Evolutionary conservation across 2,329 filamentous ascomycete species (phyloP).

Genomic region (Thelonectria blattea): DNA sequence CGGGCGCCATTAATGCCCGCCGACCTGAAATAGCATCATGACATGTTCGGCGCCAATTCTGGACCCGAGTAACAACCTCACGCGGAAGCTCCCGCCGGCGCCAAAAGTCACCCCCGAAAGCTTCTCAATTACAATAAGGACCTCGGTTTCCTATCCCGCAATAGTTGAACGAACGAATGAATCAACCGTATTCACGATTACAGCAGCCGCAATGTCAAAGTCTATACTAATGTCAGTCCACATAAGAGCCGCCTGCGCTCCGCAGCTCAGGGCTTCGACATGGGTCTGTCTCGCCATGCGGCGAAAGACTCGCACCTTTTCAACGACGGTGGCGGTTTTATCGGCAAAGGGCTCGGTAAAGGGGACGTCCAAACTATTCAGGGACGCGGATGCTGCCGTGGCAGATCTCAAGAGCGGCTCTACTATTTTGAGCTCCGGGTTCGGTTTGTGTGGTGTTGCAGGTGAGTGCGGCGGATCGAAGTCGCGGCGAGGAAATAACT

Average conservation of each 20-base stretch:
- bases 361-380: constrained; percentile 53
- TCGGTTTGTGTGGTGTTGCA: constrained; percentile 81
- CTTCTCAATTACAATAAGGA: constrained; percentile 7
- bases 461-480: constrained; percentile 47
- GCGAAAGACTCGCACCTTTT: constrained; percentile 24
- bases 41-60: constrained; percentile 9
- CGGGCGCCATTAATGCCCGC: constrained; percentile 9
- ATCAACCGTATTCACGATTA: not conserved
- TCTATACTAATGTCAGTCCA: constrained; percentile 16
- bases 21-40: not conserved
- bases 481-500: not conserved
- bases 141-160: not conserved
- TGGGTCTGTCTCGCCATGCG: constrained; percentile 33
- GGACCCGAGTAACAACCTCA: not conserved
- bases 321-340: constrained; percentile 24
- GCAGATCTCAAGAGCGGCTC: constrained; percentile 73
- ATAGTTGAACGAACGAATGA: not conserved
- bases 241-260: constrained; percentile 9
- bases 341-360: constrained; percentile 20
- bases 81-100: not conserved
- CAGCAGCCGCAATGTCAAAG: constrained; percentile 10
- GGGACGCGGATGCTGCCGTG: constrained; percentile 70
- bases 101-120: constrained; percentile 11
- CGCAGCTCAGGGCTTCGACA: constrained; percentile 15
- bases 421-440: constrained; percentile 77